Evolutionary conservation across 2,329 filamentous ascomycete genomes (phyloP), one percentile per base, ranked within the genome.

Genomic region (Myriosclerotinia scirpicola): DNA sequence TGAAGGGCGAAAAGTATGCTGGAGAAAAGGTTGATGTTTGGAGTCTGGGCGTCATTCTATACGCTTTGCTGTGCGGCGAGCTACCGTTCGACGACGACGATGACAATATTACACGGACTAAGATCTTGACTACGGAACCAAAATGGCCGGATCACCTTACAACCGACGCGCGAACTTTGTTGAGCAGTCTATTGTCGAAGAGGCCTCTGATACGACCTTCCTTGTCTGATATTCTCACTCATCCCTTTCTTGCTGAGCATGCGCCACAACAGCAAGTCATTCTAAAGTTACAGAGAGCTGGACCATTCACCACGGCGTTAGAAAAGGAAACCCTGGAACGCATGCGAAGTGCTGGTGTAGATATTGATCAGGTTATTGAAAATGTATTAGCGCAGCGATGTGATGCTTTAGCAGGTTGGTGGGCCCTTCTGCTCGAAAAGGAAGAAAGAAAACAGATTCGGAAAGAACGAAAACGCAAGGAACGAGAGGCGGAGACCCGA

Each of bases 1-100:
- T 99, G 52, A 97, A 95, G 78, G 95, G 93, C 50, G 95, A 99
- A 78, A 98, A 96, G 78, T 99, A 99, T 76, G 95, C 93, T 0
- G 94, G 93, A 36, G 93, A 97, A 80, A 98, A 97, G 80, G 94
- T 99, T 59, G 95, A 99, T 75, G 93, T 99, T 5, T 99, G 92
- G 92, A 95, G 92, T 75, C 77, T 96, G 71, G 91, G 92, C 15
- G 89, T 96, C 65, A 95, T 96, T 68, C 81, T 95, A 1, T 95
- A 93, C 75, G 91, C 92, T 59, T 80, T 96, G 67, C 81, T 96
- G 36, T 92, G 89, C 69, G 92, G 92, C 65, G 92, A 95, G 78
- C 82, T 99, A 52, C 95, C 95, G 0, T 99, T 96, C 74, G 95
- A 99, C 78, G 95, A 98, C 71, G 95, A 99, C 76, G 90, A 96